Percentiles rank a stretch among this genome's conserved stretches.
These are phyloP conservation scores for Candida adriatica DNA, from an alignment of 805 yeast species.

Conservation along the genomic window DNA sequence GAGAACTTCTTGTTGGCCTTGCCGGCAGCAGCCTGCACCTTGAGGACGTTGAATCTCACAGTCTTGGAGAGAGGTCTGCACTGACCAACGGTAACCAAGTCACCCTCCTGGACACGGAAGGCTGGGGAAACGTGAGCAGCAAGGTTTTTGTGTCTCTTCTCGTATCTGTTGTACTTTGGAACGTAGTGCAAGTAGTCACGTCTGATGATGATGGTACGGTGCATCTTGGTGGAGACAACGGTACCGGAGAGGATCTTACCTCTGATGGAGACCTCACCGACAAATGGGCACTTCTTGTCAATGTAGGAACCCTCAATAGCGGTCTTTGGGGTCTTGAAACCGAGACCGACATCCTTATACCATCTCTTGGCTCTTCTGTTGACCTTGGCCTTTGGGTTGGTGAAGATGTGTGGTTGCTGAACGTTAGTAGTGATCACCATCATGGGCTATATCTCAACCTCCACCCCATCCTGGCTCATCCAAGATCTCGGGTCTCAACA, in stretches of 20 bases:
- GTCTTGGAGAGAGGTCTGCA: slow-evolving; percentile 99
- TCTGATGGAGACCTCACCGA: slow-evolving; percentile 95
- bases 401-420: slow-evolving; percentile 99
- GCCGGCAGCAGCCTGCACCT: slow-evolving; percentile 85
- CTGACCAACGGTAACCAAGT: slow-evolving; percentile 98
- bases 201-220: slow-evolving; percentile 99
- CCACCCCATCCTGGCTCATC: not conserved
- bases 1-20: slow-evolving; percentile 90
- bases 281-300: slow-evolving; percentile 99
- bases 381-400: slow-evolving; percentile 99
- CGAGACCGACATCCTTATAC: slow-evolving; percentile 99
- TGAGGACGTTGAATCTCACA: slow-evolving; percentile 98
- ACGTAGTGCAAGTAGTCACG: slow-evolving; percentile 99
- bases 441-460: not conserved
- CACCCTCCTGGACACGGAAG: slow-evolving; percentile 99
- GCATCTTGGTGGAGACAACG: slow-evolving; percentile 99
- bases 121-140: slow-evolving; percentile 99
- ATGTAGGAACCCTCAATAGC: slow-evolving; percentile 99
- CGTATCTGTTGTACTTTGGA: slow-evolving; percentile 99
- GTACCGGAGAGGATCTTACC: slow-evolving; percentile 99
- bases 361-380: slow-evolving; percentile 99
- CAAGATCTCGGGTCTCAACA: too few relatives aligned
- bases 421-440: slow-evolving; percentile 31
- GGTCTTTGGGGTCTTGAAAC: slow-evolving; percentile 99
- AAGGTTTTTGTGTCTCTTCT: slow-evolving; percentile 99